A percentile compares a stretch with the other conserved stretches of the same genome.
Conservation (phyloP, 202 grass and related monocot species). For the Dendrocalamus latiflorus region DNA sequence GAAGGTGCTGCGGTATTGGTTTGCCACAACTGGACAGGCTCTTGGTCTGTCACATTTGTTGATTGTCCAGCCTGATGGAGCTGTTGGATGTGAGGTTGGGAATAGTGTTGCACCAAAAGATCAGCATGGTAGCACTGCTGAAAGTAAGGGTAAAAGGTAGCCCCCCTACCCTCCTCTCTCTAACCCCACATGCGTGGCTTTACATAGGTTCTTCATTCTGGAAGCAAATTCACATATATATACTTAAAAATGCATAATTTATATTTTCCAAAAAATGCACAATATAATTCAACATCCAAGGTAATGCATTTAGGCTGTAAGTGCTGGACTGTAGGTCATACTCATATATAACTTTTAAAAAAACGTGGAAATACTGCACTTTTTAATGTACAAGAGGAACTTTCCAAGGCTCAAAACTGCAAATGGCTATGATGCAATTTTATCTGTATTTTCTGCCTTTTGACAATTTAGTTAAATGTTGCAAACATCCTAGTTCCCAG, state of each 20-base stretch:
- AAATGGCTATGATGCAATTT: not conserved
- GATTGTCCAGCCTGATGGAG: slow-evolving; percentile 20
- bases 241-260: too few relatives aligned
- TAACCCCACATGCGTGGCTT: not conserved
- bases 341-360: too few relatives aligned
- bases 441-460: not conserved
- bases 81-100: slow-evolving; percentile 9
- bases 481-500: not conserved
- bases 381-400: not conserved
- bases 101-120: slow-evolving; percentile 11
- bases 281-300: too few relatives aligned
- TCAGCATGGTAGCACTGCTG: slow-evolving; percentile 13
- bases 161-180: not conserved
- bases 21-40: slow-evolving; percentile 17
- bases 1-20: slow-evolving; percentile 26
- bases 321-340: too few relatives aligned
- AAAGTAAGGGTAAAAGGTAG: slow-evolving; percentile 30
- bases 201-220: slow-evolving; percentile 3
- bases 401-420: not conserved
- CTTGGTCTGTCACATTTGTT: slow-evolving; percentile 25
- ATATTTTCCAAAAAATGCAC: too few relatives aligned
- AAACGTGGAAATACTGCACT: not conserved
- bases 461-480: not conserved
- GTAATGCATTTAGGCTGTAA: too few relatives aligned
- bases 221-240: not conserved